phyloP scores from a whole-genome alignment of 1,284 basidiomycete species.

The Earliella scabrosa region DNA sequence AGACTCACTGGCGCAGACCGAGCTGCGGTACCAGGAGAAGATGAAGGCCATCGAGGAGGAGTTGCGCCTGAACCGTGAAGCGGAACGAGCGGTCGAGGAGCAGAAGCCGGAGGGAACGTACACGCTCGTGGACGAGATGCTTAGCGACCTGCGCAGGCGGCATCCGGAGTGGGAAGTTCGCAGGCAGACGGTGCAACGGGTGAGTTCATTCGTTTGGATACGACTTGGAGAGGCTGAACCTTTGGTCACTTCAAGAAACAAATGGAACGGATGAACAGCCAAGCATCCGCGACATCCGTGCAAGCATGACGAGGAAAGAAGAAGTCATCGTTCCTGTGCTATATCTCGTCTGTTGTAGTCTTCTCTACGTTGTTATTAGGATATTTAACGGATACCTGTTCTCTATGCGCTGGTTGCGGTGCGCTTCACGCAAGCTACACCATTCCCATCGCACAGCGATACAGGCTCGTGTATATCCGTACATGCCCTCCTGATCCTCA shows the following conservation, averaged over 20 bases:
- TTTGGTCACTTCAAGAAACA: conserved; percentile 19
- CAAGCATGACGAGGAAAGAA: conserved; percentile 16
- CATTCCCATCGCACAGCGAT: too few species aligned
- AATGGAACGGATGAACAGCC: conserved; percentile 26
- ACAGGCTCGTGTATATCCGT: too few species aligned
- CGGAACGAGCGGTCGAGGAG: conserved; percentile 24
- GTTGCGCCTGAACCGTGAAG: conserved; percentile 24
- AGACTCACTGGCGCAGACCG: conserved; percentile 27
- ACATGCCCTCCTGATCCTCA: neutral
- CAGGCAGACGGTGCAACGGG: conserved; percentile 46
- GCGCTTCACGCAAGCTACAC: too few species aligned
- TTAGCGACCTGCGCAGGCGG: conserved; percentile 50
- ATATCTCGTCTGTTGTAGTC: conserved; percentile 18
- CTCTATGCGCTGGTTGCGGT: neutral
- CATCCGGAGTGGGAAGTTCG: conserved; percentile 70
- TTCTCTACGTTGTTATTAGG: conserved; percentile 25
- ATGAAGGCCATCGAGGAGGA: conserved; percentile 31
- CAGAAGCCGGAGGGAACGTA: conserved; percentile 25
- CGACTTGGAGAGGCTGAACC: conserved; percentile 6
- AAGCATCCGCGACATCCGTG: conserved; percentile 7
- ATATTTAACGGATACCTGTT: conserved; percentile 24
- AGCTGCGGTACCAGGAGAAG: conserved; percentile 31
- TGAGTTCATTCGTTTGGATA: conserved; percentile 32
- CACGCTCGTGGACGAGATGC: conserved; percentile 33
- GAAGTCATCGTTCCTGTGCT: conserved; percentile 17